Evolutionary conservation across 129 eudicot species (phyloP), one percentile per base, ranked within the genome.

Genomic region (Rutidosis leptorrhynchoides): DNA sequence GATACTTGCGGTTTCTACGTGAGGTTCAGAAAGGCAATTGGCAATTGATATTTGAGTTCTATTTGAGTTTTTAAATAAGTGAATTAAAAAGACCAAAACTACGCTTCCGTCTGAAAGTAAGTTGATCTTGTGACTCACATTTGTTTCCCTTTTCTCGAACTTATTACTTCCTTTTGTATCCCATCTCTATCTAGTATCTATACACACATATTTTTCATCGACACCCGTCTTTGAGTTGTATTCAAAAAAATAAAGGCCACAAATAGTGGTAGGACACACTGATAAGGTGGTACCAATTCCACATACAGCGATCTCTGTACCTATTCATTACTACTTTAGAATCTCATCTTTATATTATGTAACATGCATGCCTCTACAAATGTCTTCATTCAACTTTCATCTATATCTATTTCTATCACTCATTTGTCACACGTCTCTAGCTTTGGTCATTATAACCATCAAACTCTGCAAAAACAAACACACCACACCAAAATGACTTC

Each of bases 401-500:
- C 19, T 40, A 40, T 40, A 9, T 33, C 9, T 33, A 37, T 12
- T 0, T 33, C 0, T 37, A 37, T 3, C n/a, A n/a, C n/a, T 20
- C 0, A 58, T 43, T 43, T 43, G 1, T 17, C 56, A 63, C n/a
- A n/a, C 35, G 69, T 4, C 54, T 64, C 56, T 29, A n/a, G n/a
- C n/a, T 29, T 60, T 52, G n/a, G 52, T 37, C 67, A 17, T 49
- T 49, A 19, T 17, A 51, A 17, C 27, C 17, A 22, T 24, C 42
- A 40, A 3, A 6, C 45, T n/a, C 9, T 20, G 9, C 67, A 46
- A 54, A 5, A 52, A 24, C 67, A 46, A 40, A 70, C 45, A 43
- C 45, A 58, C 28, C 3, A 64, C 32, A 57, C 49, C 22, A 58
- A 35, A 64, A 74, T 74, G 78, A 37, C 67, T 28, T 65, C 74